Evolutionary conservation across 768 basidiomycete genomes (phyloP), one percentile per base, ranked within the genome.

Genomic region (Collybia sp.): DNA sequence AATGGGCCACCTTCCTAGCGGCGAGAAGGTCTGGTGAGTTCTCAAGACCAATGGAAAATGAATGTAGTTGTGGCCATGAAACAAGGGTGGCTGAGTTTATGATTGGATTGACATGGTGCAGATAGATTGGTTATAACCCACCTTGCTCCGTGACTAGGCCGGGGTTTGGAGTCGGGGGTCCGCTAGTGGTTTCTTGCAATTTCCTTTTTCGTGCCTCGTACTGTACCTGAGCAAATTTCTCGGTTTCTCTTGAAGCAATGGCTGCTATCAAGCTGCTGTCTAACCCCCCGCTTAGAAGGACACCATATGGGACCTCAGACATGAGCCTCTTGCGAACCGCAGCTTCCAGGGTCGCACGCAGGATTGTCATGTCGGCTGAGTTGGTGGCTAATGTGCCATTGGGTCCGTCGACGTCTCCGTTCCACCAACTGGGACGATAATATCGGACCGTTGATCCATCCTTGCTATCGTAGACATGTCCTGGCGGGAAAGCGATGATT

Each of bases 241-340:
- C 93, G 3, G 95, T 98, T 68, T 97, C 95, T 52, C 95, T 74
- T 0, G 91, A 83, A 6, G 96, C 96, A 58, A 99, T 91, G 15
- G 93, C 76, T 11, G 96, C 96, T 54, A 99, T 97, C 66, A 99
- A 70, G 60, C 91, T 94, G 58, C 90, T 93, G 62, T 99, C 96
- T 45, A 99, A 70, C 16, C 96, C 96, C 40, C 96, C 96, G 50
- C 88, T 92, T 47, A 99, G 78, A 35, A 99, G 76, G 12, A 99
- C 96, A 48, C 96, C 96, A 54, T 94, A 99, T 2, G 96, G 96
- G 10, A 98, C 96, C 66, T 99, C 96, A 25, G 88, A 88, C 96
- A 99, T 99, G 15, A 99, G 70, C 40, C 96, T 77, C 65, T 98
- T 99, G 57, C 83, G 79, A 41, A 99, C 96, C 12, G 96, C 91